These are phyloP conservation scores for Nectriaceae sp. DNA, from an alignment of 2,329 filamentous ascomycete species.

Conservation along the genomic window DNA sequence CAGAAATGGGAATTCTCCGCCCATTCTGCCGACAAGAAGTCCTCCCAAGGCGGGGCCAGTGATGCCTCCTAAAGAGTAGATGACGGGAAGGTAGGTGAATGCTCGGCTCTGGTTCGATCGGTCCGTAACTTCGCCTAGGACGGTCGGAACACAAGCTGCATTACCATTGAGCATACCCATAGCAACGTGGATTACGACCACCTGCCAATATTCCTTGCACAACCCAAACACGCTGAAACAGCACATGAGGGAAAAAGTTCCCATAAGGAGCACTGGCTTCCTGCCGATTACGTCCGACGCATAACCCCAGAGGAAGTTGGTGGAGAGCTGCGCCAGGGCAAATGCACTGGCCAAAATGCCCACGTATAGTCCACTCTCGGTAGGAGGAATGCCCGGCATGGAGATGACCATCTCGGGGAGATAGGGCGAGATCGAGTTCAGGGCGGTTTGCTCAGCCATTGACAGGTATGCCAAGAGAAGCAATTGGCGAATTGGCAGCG, in stretches of 20 bases:
- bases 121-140: conserved; percentile 92
- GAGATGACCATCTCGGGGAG: conserved; percentile 87
- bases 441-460: conserved; percentile 89
- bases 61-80: conserved; percentile 94
- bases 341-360: conserved; percentile 89
- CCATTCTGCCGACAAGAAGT: conserved; percentile 67
- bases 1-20: conserved; percentile 75
- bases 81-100: conserved; percentile 91
- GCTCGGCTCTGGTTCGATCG: conserved; percentile 90
- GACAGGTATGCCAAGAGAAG: conserved; percentile 84
- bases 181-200: conserved; percentile 79
- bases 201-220: conserved; percentile 79
- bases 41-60: conserved; percentile 92
- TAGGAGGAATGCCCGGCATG: conserved; percentile 76
- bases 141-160: conserved; percentile 89
- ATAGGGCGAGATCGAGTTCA: conserved; percentile 96
- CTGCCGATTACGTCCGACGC: conserved; percentile 67
- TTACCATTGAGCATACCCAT: conserved; percentile 97
- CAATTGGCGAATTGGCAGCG: conserved; percentile 81
- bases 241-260: conserved; percentile 77
- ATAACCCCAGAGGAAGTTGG: conserved; percentile 71
- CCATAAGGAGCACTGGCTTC: conserved; percentile 74
- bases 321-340: conserved; percentile 87
- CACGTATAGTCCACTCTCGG: conserved; percentile 81
- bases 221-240: conserved; percentile 90